Evolutionary conservation across 192 early-diverging fungal species (phyloP), one percentile per base, ranked within the genome.

Genomic region (Endogone sp.): DNA sequence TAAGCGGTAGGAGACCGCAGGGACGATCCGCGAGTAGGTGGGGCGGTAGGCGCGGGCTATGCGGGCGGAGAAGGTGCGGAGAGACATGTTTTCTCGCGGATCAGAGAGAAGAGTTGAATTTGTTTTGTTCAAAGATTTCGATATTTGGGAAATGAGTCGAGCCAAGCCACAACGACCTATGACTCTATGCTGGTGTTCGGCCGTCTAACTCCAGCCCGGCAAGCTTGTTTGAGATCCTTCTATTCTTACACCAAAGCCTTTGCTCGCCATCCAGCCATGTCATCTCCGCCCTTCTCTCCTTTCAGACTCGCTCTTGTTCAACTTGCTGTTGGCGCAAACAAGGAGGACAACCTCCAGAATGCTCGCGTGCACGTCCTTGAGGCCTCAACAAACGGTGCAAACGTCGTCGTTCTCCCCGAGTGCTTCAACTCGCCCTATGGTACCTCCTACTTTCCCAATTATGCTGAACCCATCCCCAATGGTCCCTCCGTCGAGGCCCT

Each of bases 391-490:
- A 81, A 90, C 2, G 95, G 95, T 6, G 94, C 94, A 56, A 85
- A 92, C 54, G 79, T 97, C n/a, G 92, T 99, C 27, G 94, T 97
- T 3, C 83, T 99, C 20, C 97, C 95, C 37, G 92, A 99, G 85
- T 97, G 95, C 82, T 99, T 99, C 87, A 99, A 99, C 79, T 95
- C 92, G 20, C 96, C 95, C 9, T 99, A 99, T 79, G 97, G 97
- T 2, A 95, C 93, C 16, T 69, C 87, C 28, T 90, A 88, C 84
- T 99, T 99, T 81, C 84, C 82, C n/a, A 74, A 94, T 26, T 96
- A 97, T 71, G 94, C 97, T 44, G 97, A 99, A 71, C 82, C 80
- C 31, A 73, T 96, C 26, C 76, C 85, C n/a, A 68, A 77, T 3
- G 91, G 94, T 61, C 86, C 86, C 13, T 91, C 94, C 29, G 78